Percentiles rank a stretch among this genome's conserved stretches.
Evolutionary conservation across 148 eudicot genomes (phyloP).

Genomic region (Salicornia ramosissima): DNA sequence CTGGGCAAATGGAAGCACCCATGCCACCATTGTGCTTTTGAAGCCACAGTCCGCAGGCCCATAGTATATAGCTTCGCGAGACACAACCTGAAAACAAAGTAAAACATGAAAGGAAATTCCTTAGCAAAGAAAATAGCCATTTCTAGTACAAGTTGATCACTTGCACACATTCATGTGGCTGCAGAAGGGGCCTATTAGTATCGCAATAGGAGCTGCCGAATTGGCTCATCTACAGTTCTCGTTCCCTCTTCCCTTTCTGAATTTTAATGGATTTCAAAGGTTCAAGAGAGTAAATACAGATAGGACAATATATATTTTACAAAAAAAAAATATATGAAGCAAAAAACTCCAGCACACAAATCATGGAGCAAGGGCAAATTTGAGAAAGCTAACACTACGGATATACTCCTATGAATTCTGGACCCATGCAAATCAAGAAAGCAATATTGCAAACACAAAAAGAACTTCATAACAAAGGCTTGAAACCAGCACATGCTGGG

Average conservation of each 20-base stretch:
- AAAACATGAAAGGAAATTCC: not conserved
- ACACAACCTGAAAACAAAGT: slow-evolving; percentile 53
- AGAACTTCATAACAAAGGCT: not conserved
- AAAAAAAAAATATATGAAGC: not conserved
- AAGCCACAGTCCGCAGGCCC: slow-evolving; percentile 56
- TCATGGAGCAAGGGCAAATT: not conserved
- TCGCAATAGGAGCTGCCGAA: not conserved
- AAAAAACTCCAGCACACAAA: not conserved
- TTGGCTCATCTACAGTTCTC: not conserved
- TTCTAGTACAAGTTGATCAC: not conserved
- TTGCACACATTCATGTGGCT: not conserved
- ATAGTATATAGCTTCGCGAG: slow-evolving; percentile 78
- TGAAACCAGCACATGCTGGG: slow-evolving; percentile 3
- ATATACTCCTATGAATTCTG: not conserved
- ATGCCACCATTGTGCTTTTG: slow-evolving; percentile 56
- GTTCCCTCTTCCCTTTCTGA: not conserved
- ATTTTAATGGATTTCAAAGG: not conserved
- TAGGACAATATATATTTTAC: not conserved
- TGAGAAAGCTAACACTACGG: not conserved
- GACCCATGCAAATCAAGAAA: slow-evolving; percentile 1
- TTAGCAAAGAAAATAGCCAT: not conserved
- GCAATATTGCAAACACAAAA: not conserved
- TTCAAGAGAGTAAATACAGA: not conserved
- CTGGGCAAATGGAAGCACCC: slow-evolving; percentile 94
- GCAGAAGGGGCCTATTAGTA: not conserved